phyloP scores from a whole-genome alignment of 2,329 filamentous ascomycete genomes.

The Xylaria arbuscula region DNA sequence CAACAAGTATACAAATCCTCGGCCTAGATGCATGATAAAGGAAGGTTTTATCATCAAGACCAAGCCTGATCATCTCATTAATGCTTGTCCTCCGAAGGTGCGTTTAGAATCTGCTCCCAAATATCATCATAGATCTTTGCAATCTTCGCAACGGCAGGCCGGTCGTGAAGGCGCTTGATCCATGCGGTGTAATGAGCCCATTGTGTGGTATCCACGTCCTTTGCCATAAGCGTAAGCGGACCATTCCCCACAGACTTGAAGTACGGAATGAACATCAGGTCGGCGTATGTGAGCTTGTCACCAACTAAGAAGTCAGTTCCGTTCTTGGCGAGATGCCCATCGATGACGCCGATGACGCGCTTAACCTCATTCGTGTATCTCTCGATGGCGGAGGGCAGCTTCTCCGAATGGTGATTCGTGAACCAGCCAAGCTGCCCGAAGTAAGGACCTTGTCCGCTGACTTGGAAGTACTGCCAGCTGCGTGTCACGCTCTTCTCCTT shows the following conservation, averaged over 20 bases:
- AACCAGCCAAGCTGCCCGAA: constrained; percentile 39
- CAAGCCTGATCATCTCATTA: not conserved
- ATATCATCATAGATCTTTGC: constrained; percentile 16
- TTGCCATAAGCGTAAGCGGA: constrained; percentile 11
- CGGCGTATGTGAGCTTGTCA: constrained; percentile 37
- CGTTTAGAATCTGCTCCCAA: constrained; percentile 12
- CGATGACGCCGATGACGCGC: constrained; percentile 30
- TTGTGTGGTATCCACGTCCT: constrained; percentile 23
- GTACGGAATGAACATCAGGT: constrained; percentile 38
- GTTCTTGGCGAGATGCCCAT: constrained; percentile 20
- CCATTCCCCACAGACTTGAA: constrained; percentile 22
- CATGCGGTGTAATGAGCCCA: constrained; percentile 26
- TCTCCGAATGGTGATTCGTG: constrained; percentile 23
- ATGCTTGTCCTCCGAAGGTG: not conserved
- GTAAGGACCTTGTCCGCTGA: constrained; percentile 55
- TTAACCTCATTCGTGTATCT: constrained; percentile 30
- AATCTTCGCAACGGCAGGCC: constrained; percentile 25
- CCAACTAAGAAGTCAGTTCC: constrained; percentile 37
- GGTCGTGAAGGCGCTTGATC: constrained; percentile 22
- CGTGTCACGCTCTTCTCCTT: constrained; percentile 51
- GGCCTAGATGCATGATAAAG: too few relatives aligned
- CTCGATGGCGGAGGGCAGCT: constrained; percentile 30
- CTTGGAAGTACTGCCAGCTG: constrained; percentile 57
- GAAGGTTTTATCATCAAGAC: not conserved
- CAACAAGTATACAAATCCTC: not conserved